These are phyloP conservation scores for Talaromyces marneffei DNA, from an alignment of 2,329 filamentous ascomycete genomes.

Conservation along the genomic window DNA sequence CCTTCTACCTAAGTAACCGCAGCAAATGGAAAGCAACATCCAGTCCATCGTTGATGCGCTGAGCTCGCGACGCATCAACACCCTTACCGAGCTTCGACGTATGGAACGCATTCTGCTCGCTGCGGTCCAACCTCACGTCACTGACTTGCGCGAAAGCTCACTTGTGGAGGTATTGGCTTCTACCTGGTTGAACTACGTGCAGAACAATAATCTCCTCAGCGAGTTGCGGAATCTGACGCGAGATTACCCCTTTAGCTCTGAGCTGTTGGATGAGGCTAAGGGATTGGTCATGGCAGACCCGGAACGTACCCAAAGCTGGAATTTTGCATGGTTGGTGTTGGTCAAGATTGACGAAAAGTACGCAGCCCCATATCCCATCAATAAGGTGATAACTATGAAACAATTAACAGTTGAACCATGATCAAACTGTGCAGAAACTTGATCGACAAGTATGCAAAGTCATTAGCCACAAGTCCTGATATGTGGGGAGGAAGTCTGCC, in stretches of 20 bases:
- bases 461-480: constrained; percentile 56
- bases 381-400: not conserved
- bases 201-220: constrained; percentile 61
- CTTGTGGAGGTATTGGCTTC: constrained; percentile 63
- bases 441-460: constrained; percentile 55
- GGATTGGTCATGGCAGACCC: constrained; percentile 59
- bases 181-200: constrained; percentile 68
- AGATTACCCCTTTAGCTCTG: constrained; percentile 62
- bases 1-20: not conserved
- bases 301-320: constrained; percentile 65
- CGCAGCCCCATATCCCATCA: constrained; percentile 24
- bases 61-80: constrained; percentile 64
- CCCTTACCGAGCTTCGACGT: constrained; percentile 64
- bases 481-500: constrained; percentile 65
- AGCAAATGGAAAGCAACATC: constrained; percentile 38
- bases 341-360: constrained; percentile 61
- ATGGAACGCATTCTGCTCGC: constrained; percentile 57
- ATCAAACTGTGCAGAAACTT: constrained; percentile 44
- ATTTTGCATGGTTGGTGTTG: constrained; percentile 67
- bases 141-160: constrained; percentile 37
- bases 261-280: constrained; percentile 38
- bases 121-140: constrained; percentile 41
- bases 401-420: not conserved
- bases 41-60: constrained; percentile 59
- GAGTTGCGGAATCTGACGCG: constrained; percentile 64